Percentiles rank a stretch among this genome's conserved stretches.
Conservation (phyloP, 768 basidiomycete genomes). For the Kwoniella dendrophila region DNA sequence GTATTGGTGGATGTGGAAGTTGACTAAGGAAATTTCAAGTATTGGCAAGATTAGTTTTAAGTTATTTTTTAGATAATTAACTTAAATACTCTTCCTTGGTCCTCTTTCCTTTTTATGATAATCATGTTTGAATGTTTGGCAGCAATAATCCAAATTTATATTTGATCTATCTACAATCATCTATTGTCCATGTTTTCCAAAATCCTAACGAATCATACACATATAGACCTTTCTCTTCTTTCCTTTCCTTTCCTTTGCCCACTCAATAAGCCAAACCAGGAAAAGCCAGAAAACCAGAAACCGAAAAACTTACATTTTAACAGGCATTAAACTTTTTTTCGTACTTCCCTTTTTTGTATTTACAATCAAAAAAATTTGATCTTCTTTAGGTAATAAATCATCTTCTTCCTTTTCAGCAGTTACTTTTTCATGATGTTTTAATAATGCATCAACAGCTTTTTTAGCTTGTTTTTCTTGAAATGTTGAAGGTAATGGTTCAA, state of each 20-base stretch:
- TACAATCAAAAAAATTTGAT: conserved; percentile 84
- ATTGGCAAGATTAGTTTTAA: neutral
- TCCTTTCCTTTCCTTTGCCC: neutral
- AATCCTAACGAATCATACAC: neutral
- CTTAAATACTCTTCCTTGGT: too few relatives aligned
- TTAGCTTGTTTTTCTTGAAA: conserved; percentile 72
- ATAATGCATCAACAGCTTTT: conserved; percentile 76
- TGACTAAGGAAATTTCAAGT: conserved; percentile 29
- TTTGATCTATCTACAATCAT: too few relatives aligned
- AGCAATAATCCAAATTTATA: too few relatives aligned
- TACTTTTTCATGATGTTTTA: conserved; percentile 68
- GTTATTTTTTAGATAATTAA: too few relatives aligned
- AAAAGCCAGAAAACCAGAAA: neutral
- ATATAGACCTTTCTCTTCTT: neutral
- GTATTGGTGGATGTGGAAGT: conserved; percentile 67
- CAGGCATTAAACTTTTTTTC: conserved; percentile 74
- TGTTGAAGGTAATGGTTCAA: conserved; percentile 30
- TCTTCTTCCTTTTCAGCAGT: conserved; percentile 68
- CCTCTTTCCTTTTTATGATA: too few relatives aligned
- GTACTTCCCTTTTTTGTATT: conserved; percentile 80
- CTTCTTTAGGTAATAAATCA: conserved; percentile 71
- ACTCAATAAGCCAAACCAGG: too few relatives aligned
- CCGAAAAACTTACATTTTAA: conserved; percentile 69
- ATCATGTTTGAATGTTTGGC: too few relatives aligned
- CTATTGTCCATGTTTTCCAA: neutral